Percentiles rank a stretch among this genome's conserved stretches.
phyloP scores from a whole-genome alignment of 169 alveolate genomes.

The Eimeria brunetti region DNA sequence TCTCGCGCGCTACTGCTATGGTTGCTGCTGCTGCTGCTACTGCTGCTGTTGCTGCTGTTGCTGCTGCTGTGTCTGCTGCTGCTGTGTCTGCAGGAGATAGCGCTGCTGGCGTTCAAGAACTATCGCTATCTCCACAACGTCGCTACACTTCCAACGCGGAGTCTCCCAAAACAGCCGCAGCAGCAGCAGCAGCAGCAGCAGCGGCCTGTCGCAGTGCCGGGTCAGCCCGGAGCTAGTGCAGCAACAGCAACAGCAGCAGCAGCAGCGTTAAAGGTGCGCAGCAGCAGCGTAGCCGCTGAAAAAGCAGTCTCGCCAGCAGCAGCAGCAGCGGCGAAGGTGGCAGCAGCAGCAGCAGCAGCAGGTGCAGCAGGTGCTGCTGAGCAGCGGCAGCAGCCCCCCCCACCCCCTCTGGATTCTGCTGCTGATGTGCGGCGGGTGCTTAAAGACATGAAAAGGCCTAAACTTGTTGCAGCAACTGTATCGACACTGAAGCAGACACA shows the following conservation, averaged over 20 bases:
- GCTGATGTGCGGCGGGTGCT: slow-evolving; percentile 51
- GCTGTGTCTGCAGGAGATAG: slow-evolving; percentile 10
- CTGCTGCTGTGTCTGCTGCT: slow-evolving; percentile 38
- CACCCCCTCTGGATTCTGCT: slow-evolving; percentile 33
- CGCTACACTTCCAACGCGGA: background rate
- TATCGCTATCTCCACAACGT: slow-evolving; percentile 34
- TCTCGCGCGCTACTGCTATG: background rate
- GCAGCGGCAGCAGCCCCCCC: slow-evolving; percentile 17
- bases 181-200: slow-evolving; percentile 6
- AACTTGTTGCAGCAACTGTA: slow-evolving; percentile 15
- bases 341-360: slow-evolving; percentile 2
- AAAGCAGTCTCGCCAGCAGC: background rate
- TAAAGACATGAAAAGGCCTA: background rate
- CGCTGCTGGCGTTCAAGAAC: slow-evolving; percentile 28
- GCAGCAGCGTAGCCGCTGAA: background rate
- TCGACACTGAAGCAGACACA: slow-evolving; percentile 20
- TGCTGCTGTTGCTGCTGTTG: background rate
- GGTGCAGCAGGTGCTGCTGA: background rate
- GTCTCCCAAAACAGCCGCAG: slow-evolving; percentile 15
- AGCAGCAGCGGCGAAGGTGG: background rate
- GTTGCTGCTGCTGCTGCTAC: background rate
- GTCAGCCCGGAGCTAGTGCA: slow-evolving; percentile 17
- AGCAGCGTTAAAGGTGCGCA: slow-evolving; percentile 1
- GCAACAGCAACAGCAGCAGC: slow-evolving; percentile 41
- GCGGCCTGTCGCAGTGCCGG: slow-evolving; percentile 12